These are phyloP conservation scores for Scedosporium boydii DNA, from an alignment of 2,329 filamentous ascomycete genomes.

Conservation along the genomic window DNA sequence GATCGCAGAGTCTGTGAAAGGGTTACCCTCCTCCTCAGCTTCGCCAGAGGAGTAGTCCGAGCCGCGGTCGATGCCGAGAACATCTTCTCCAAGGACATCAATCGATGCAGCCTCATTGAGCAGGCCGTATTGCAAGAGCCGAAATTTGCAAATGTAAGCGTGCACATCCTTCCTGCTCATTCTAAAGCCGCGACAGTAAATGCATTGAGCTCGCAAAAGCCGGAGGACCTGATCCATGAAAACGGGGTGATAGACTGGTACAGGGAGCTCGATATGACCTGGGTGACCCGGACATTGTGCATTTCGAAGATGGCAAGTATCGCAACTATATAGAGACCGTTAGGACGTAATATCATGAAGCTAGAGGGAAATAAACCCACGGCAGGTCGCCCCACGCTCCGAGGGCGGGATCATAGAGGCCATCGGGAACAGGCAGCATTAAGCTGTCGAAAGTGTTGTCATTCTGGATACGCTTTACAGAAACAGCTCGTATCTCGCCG, in stretches of 20 bases:
- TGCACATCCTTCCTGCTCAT: conserved; percentile 69
- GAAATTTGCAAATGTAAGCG: conserved; percentile 73
- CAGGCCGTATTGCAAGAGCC: conserved; percentile 75
- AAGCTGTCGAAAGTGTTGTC: conserved; percentile 89
- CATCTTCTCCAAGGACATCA: conserved; percentile 39
- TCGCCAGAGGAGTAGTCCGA: conserved; percentile 42
- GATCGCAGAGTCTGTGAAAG: conserved; percentile 33
- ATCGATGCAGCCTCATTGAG: conserved; percentile 57
- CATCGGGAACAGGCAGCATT: conserved; percentile 79
- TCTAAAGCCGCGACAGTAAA: conserved; percentile 82
- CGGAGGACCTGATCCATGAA: conserved; percentile 90
- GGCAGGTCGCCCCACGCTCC: conserved; percentile 80
- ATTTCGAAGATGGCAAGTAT: conserved; percentile 81
- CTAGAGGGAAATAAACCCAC: conserved; percentile 33
- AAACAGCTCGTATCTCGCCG: conserved; percentile 77
- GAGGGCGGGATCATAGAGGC: conserved; percentile 84
- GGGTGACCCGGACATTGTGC: conserved; percentile 83
- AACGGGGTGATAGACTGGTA: conserved; percentile 90
- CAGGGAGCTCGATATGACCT: conserved; percentile 89
- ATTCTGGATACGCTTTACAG: conserved; percentile 89
- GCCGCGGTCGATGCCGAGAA: conserved; percentile 29
- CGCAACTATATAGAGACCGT: conserved; percentile 49
- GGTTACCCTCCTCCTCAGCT: conserved; percentile 54
- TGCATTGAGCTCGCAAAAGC: conserved; percentile 76
- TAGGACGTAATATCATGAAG: no score